Evolutionary conservation across 768 basidiomycete species (phyloP).

Genomic region (Leccinum variicolor): DNA sequence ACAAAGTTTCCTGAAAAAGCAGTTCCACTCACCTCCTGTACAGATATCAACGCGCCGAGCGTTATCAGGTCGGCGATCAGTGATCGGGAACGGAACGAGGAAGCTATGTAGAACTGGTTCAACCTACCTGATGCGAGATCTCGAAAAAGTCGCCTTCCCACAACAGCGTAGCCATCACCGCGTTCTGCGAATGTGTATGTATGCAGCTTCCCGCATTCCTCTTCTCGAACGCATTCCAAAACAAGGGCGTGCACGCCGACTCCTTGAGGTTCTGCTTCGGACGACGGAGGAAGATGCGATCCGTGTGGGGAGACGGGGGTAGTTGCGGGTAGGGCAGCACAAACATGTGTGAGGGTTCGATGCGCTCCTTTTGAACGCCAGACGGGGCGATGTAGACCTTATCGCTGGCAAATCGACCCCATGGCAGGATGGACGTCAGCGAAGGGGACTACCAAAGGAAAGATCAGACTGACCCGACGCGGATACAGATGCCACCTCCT

Average conservation of each 20-base stretch:
- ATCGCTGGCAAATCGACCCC: constrained; percentile 41
- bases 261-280: constrained; percentile 73
- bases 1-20: background rate
- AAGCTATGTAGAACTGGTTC: background rate
- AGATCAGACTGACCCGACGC: constrained; percentile 48
- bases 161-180: constrained; percentile 82
- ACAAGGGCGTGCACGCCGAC: constrained; percentile 85
- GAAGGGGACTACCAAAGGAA: background rate
- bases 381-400: constrained; percentile 86
- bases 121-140: constrained; percentile 74
- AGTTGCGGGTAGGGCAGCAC: constrained; percentile 77
- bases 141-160: constrained; percentile 68
- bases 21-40: constrained; percentile 38
- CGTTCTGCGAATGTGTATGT: constrained; percentile 89
- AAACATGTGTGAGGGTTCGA: constrained; percentile 79
- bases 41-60: background rate
- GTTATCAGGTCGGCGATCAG: background rate
- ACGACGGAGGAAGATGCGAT: constrained; percentile 75
- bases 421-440: background rate
- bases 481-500: constrained; percentile 77
- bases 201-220: constrained; percentile 82
- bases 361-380: constrained; percentile 89
- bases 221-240: constrained; percentile 88
- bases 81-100: background rate
- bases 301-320: constrained; percentile 53